Conservation (phyloP, 257 asterid genomes). For the Nicotiana noctiflora region DNA sequence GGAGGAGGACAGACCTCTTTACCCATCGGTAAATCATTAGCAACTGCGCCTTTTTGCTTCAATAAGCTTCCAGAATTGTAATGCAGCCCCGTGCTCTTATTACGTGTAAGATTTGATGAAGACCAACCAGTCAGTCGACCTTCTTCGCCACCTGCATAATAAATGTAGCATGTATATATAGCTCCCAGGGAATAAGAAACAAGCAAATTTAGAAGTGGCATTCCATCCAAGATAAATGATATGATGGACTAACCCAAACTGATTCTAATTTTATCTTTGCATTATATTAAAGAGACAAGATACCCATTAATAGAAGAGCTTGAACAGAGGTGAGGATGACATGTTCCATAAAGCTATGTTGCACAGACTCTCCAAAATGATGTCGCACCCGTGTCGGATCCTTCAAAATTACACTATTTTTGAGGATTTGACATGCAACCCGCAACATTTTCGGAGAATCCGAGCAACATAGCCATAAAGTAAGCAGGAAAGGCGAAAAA, state of each 20-base stretch:
- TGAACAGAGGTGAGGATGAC: background rate
- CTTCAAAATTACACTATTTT: too few relatives aligned
- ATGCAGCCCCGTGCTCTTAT: slow-evolving; percentile 30
- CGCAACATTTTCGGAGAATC: too few relatives aligned
- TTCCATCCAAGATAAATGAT: background rate
- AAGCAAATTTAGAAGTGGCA: background rate
- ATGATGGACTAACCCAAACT: background rate
- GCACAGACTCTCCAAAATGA: too few relatives aligned
- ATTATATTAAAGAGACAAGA: background rate
- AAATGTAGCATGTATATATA: background rate
- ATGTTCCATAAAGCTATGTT: background rate
- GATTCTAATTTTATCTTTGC: background rate
- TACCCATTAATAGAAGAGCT: background rate
- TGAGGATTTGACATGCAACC: too few relatives aligned
- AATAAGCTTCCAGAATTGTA: slow-evolving; percentile 52
- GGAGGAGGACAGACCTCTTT: slow-evolving; percentile 45
- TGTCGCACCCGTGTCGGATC: too few relatives aligned
- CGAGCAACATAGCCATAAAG: too few relatives aligned
- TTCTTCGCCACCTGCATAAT: slow-evolving; percentile 57
- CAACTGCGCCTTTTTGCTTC: slow-evolving; percentile 45
- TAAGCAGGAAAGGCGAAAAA: background rate
- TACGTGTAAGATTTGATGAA: slow-evolving; percentile 35
- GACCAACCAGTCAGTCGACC: slow-evolving; percentile 41
- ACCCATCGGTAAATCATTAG: slow-evolving; percentile 32
- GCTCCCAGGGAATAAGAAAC: background rate